Conservation (phyloP, 2,329 filamentous ascomycete species). For the Talaromyces islandicus region DNA sequence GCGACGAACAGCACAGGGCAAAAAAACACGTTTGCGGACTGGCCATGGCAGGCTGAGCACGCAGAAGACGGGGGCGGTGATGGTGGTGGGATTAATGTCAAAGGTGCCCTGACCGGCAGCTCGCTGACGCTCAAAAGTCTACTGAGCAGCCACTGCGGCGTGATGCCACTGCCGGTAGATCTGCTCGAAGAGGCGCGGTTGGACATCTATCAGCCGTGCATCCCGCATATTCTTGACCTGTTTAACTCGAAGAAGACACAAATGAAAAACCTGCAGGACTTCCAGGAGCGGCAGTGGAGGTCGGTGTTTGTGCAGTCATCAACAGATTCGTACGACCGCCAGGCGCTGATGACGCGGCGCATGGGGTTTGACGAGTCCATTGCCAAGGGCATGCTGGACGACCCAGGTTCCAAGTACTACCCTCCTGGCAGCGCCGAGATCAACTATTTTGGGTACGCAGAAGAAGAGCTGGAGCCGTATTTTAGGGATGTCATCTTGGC, state of each 20-base stretch:
- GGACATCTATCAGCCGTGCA: conserved; percentile 36
- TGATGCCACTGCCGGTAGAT: conserved; percentile 35
- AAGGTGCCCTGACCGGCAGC: conserved; percentile 32
- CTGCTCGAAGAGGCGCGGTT: conserved; percentile 31
- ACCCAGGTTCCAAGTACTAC: conserved; percentile 25
- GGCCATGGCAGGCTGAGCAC: conserved; percentile 16
- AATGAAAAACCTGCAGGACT: background rate
- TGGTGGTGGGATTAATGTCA: conserved; percentile 31
- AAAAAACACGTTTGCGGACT: conserved; percentile 14
- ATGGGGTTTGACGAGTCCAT: conserved; percentile 31
- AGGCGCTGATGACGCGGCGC: conserved; percentile 25
- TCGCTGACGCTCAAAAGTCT: conserved; percentile 36
- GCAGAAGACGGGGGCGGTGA: conserved; percentile 23
- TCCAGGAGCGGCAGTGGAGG: conserved; percentile 23
- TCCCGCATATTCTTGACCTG: conserved; percentile 32
- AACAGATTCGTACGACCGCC: conserved; percentile 34
- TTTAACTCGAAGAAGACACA: conserved; percentile 27
- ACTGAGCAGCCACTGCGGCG: conserved; percentile 34
- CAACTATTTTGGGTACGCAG: conserved; percentile 43
- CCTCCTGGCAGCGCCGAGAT: conserved; percentile 26
- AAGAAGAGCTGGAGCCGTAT: conserved; percentile 37
- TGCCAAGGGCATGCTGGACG: conserved; percentile 20
- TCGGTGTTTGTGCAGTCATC: conserved; percentile 34
- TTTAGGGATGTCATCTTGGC: conserved; percentile 27
- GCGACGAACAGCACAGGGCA: conserved; percentile 25